phyloP scores from a whole-genome alignment of 768 basidiomycete genomes.

The Naematelia aurantialba region DNA sequence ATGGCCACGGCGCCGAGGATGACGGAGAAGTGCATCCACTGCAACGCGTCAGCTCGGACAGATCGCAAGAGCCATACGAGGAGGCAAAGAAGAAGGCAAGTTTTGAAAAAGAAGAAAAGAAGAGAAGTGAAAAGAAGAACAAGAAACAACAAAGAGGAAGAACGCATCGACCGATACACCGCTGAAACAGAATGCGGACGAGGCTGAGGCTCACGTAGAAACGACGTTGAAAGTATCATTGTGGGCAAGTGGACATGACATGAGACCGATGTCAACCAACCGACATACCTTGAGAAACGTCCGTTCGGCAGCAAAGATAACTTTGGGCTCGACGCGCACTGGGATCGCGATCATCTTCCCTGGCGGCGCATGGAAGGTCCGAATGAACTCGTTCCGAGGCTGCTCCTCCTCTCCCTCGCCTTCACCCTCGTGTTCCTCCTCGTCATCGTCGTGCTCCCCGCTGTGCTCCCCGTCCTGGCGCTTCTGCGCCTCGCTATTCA shows the following conservation, averaged over 20 bases:
- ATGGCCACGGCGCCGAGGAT: slow-evolving; percentile 55
- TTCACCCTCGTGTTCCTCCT: slow-evolving; percentile 36
- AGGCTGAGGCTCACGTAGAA: too few species aligned
- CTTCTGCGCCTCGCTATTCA: slow-evolving; percentile 37
- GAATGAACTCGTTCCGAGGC: slow-evolving; percentile 51
- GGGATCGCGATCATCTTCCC: slow-evolving; percentile 91
- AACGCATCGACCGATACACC: too few species aligned
- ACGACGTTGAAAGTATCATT: too few species aligned
- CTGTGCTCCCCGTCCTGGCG: slow-evolving; percentile 12
- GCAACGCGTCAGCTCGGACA: neutral
- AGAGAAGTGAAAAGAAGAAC: neutral
- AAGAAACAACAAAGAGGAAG: slow-evolving; percentile 7
- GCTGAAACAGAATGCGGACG: too few species aligned
- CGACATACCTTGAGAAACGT: slow-evolving; percentile 69
- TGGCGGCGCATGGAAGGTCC: slow-evolving; percentile 70
- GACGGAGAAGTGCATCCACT: slow-evolving; percentile 61
- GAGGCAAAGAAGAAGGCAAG: neutral
- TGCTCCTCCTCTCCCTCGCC: slow-evolving; percentile 53
- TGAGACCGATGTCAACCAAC: too few species aligned
- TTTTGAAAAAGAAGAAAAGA: too few species aligned
- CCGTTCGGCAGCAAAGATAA: slow-evolving; percentile 88
- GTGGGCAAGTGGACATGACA: too few species aligned
- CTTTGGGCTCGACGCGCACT: slow-evolving; percentile 93
- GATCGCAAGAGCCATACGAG: neutral
- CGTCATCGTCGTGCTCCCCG: slow-evolving; percentile 36